phyloP scores from a whole-genome alignment of 495 filamentous ascomycete genomes.

The Terfezia claveryi region DNA sequence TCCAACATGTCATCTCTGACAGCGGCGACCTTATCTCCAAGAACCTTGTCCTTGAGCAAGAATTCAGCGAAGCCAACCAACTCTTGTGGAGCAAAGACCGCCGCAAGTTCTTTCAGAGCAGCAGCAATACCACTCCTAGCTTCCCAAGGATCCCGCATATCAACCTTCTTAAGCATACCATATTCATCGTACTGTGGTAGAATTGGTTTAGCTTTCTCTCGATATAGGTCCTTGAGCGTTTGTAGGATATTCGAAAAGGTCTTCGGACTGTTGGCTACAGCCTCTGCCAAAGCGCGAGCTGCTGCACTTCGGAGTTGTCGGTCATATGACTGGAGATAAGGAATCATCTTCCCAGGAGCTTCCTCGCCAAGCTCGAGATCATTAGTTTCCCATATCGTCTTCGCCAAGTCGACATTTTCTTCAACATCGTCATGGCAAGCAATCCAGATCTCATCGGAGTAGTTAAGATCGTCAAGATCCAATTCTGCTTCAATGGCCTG shows the following conservation, averaged over 20 bases:
- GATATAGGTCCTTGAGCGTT: conserved; percentile 44
- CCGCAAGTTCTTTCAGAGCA: conserved; percentile 60
- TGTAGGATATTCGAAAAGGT: conserved; percentile 36
- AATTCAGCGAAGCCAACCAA: conserved; percentile 62
- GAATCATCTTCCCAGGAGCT: conserved; percentile 42
- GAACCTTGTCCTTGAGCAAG: conserved; percentile 59
- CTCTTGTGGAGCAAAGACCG: conserved; percentile 39
- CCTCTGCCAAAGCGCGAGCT: conserved; percentile 56
- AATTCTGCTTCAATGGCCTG: conserved; percentile 79
- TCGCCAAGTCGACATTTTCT: conserved; percentile 66
- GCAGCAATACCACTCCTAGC: conserved; percentile 66
- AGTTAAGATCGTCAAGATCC: conserved; percentile 64
- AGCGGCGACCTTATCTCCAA: conserved; percentile 51
- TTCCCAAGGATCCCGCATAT: conserved; percentile 76
- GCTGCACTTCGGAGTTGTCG: conserved; percentile 63
- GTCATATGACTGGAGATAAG: conserved; percentile 59
- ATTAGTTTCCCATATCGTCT: conserved; percentile 86
- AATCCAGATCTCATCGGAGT: conserved; percentile 82
- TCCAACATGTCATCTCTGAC: conserved; percentile 88
- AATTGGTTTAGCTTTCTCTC: conserved; percentile 55
- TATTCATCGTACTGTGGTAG: conserved; percentile 68
- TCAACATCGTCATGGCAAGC: conserved; percentile 73
- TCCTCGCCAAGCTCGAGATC: conserved; percentile 45
- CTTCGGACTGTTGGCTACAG: conserved; percentile 34
- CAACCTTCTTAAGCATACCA: conserved; percentile 73